Base-by-base conservation (phyloP, 2,329 filamentous ascomycete genomes). In the Sporothrix variecibatus region DNA sequence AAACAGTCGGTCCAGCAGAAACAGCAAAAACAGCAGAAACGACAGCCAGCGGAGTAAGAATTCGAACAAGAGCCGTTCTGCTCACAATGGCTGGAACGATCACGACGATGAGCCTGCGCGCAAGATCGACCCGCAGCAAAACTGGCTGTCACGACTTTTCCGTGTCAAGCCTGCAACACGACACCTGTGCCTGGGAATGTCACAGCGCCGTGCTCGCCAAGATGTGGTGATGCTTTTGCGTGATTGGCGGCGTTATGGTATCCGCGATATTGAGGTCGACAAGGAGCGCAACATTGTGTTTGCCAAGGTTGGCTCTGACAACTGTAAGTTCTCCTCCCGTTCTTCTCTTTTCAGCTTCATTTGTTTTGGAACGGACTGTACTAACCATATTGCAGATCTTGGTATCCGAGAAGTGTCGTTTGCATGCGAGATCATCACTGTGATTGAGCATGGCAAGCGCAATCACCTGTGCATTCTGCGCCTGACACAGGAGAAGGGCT, bases 401-500 rank as follows among this genome's bases (percentile, higher is more conserved):
- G 88, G 92, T 76, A 89, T 98, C 80, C 96, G 95, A 80, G 92
- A 94, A 72, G 94, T 98, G n/a, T 88, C 92, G 17, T 95, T 98
- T 82, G 92, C 94, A 20, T 90, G 91, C 51, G 94, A 98, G 81
- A 88, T 98, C 75, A 97, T 97, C 84, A 94, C 92, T 1, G 92
- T 97, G 51, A 92, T 97, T 76, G 93, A 97, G 83, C 93, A 96
- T 79, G 93, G 93, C 67, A 91, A 89, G 78, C 91, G 90, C 76
- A 91, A 90, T 64, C 91, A 91, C 65, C 87, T 98, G 72, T 93
- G 92, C 81, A 90, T 98, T 77, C 90, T 93, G 40, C 92, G 94
- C 49, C 94, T 98, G 81, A 95, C 93, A 1, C 95, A 98, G 80
- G 94, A 96, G 80, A 91, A 91, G 74, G 96, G 95, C n/a, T 95